phyloP scores from a whole-genome alignment of 768 basidiomycete genomes.

The Pholiota conissans region DNA sequence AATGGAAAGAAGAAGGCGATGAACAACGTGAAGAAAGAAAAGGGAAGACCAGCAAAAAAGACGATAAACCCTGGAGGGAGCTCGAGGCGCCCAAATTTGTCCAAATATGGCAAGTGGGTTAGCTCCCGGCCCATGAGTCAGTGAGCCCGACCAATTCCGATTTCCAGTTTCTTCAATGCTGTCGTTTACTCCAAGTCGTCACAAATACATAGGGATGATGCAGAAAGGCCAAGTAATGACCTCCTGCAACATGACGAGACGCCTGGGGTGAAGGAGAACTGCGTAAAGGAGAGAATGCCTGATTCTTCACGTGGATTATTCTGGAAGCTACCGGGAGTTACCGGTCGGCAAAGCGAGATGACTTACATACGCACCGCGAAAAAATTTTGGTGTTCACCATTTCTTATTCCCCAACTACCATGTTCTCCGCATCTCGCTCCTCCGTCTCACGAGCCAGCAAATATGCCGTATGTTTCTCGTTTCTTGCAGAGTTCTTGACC shows the following conservation, averaged over 20 bases:
- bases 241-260: too few species aligned
- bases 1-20: not conserved
- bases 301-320: conserved; percentile 25
- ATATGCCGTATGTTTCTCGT: conserved; percentile 51
- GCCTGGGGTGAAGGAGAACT: too few species aligned
- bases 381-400: conserved; percentile 41
- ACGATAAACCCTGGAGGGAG: not conserved
- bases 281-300: not conserved
- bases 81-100: too few species aligned
- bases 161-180: too few species aligned
- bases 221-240: too few species aligned
- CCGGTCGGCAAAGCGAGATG: conserved; percentile 34
- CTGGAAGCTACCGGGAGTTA: conserved; percentile 37
- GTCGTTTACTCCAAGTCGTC: too few species aligned
- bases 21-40: not conserved
- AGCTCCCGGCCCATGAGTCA: too few species aligned
- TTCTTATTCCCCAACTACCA: conserved; percentile 52
- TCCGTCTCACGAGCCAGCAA: conserved; percentile 59
- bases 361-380: conserved; percentile 39
- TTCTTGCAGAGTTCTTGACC: not conserved
- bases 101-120: too few species aligned
- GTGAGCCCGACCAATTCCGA: too few species aligned
- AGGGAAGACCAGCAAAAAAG: not conserved
- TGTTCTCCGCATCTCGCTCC: conserved; percentile 72
- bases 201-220: too few species aligned